Percentiles rank a stretch among this genome's conserved stretches.
Evolutionary conservation across 768 basidiomycete species (phyloP).

Genomic region (Ramaria rubella): DNA sequence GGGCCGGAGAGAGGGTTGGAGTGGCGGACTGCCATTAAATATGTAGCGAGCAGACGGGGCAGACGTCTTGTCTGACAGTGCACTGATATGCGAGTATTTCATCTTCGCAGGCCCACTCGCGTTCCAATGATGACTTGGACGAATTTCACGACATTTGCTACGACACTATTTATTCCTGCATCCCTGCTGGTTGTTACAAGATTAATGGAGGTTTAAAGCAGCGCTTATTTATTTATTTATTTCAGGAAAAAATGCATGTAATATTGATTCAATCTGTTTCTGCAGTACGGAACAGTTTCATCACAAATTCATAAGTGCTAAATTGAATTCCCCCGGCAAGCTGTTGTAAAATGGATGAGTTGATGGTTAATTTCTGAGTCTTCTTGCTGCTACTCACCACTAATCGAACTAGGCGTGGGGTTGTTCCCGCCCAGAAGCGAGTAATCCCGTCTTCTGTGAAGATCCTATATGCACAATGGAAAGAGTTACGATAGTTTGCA

Average conservation of each 20-base stretch:
- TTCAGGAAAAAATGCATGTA: neutral
- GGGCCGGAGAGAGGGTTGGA: slow-evolving; percentile 13
- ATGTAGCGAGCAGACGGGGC: too few species aligned
- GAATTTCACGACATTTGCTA: too few species aligned
- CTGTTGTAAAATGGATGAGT: slow-evolving; percentile 23
- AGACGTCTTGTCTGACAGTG: too few species aligned
- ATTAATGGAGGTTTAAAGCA: too few species aligned
- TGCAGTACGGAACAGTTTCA: slow-evolving; percentile 10
- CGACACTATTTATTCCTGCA: too few species aligned
- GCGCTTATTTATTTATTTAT: too few species aligned
- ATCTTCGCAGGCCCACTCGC: too few species aligned
- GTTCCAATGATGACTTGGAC: too few species aligned
- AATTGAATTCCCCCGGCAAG: slow-evolving; percentile 37
- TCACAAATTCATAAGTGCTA: slow-evolving; percentile 32
- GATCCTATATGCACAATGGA: slow-evolving; percentile 94
- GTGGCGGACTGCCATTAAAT: neutral
- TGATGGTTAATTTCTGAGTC: neutral
- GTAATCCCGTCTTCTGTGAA: slow-evolving; percentile 86
- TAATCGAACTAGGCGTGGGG: slow-evolving; percentile 77
- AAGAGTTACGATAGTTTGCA: slow-evolving; percentile 82
- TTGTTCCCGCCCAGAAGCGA: slow-evolving; percentile 97
- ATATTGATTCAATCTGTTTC: neutral
- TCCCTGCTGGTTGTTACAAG: too few species aligned
- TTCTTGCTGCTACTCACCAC: slow-evolving; percentile 48
- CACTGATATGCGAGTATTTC: too few species aligned